phyloP scores from a whole-genome alignment of 1,284 basidiomycete species.

The Phaffia rhodozyma region DNA sequence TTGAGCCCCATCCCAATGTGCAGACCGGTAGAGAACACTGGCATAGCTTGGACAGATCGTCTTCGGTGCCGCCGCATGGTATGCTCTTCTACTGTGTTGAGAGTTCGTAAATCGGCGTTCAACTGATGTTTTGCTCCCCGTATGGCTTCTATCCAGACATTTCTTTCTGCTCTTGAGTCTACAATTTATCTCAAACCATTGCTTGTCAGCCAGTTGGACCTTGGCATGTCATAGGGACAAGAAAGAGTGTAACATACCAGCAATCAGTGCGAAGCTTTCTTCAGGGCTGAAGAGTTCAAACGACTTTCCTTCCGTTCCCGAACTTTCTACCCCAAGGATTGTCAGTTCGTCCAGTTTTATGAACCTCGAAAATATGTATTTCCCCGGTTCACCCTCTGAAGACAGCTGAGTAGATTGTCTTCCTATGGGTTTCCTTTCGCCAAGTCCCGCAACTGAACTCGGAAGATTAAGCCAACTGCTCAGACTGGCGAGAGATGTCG shows the following conservation, averaged over 20 bases:
- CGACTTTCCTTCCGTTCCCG: constrained; percentile 37
- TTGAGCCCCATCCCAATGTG: background rate
- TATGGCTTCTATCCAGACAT: constrained; percentile 57
- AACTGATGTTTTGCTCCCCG: constrained; percentile 59
- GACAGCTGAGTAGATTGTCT: constrained; percentile 6
- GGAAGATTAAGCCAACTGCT: constrained; percentile 17
- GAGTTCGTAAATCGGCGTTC: constrained; percentile 33
- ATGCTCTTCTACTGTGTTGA: constrained; percentile 42
- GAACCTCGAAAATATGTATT: constrained; percentile 57
- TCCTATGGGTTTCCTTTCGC: background rate
- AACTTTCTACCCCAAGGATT: constrained; percentile 48
- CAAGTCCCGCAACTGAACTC: background rate
- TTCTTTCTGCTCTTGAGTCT: constrained; percentile 49
- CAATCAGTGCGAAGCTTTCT: constrained; percentile 61
- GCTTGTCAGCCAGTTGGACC: background rate
- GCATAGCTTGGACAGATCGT: constrained; percentile 56
- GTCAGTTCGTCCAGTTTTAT: constrained; percentile 62
- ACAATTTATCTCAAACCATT: background rate
- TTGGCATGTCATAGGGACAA: background rate
- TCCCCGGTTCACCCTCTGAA: constrained; percentile 38
- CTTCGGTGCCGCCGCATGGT: constrained; percentile 59
- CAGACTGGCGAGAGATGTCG: constrained; percentile 18
- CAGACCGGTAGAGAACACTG: constrained; percentile 23
- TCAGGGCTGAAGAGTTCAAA: constrained; percentile 64
- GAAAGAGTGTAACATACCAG: constrained; percentile 41